Evolutionary conservation across 2,329 filamentous ascomycete genomes (phyloP).

Genomic region (Microsporum ferrugineum): DNA sequence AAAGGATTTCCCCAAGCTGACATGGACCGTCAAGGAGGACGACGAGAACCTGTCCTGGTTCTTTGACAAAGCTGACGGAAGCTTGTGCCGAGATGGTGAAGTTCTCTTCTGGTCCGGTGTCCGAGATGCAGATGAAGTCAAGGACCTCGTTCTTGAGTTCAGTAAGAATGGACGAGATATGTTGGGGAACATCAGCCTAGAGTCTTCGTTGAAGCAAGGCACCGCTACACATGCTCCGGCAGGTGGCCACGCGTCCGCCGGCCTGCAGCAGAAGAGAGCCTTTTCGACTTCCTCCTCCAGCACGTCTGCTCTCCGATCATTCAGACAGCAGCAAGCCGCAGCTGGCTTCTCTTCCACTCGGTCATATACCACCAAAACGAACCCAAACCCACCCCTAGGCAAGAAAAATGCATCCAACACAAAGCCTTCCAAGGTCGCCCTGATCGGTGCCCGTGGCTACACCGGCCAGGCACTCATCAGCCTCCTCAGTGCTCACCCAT

Average conservation of each 20-base stretch:
- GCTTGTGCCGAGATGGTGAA: slow-evolving; percentile 70
- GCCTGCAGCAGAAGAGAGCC: slow-evolving; percentile 50
- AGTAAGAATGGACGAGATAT: slow-evolving; percentile 69
- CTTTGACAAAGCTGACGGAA: slow-evolving; percentile 92
- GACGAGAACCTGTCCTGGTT: slow-evolving; percentile 98
- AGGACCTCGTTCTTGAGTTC: slow-evolving; percentile 75
- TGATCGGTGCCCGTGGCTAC: slow-evolving; percentile 88
- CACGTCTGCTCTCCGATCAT: slow-evolving; percentile 29
- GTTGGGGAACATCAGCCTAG: slow-evolving; percentile 80
- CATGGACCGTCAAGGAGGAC: slow-evolving; percentile 92
- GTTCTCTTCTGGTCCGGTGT: slow-evolving; percentile 96
- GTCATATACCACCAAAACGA: slow-evolving; percentile 30
- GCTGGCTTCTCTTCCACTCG: slow-evolving; percentile 24
- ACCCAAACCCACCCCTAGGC: slow-evolving; percentile 76
- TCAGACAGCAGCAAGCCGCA: slow-evolving; percentile 16
- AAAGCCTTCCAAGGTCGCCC: slow-evolving; percentile 64
- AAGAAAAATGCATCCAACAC: slow-evolving; percentile 78
- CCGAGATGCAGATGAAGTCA: slow-evolving; percentile 68
- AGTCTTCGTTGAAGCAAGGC: slow-evolving; percentile 62
- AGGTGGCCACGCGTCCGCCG: slow-evolving; percentile 39
- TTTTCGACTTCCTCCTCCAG: slow-evolving; percentile 48
- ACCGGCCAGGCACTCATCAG: slow-evolving; percentile 85
- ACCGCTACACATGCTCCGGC: slow-evolving; percentile 39
- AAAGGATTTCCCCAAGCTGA: slow-evolving; percentile 81
- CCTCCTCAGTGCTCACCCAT: slow-evolving; percentile 74